Evolutionary conservation across 73 alveolate species (phyloP), one percentile per base, ranked within the genome.

Genomic region (Effrenium voratum): DNA sequence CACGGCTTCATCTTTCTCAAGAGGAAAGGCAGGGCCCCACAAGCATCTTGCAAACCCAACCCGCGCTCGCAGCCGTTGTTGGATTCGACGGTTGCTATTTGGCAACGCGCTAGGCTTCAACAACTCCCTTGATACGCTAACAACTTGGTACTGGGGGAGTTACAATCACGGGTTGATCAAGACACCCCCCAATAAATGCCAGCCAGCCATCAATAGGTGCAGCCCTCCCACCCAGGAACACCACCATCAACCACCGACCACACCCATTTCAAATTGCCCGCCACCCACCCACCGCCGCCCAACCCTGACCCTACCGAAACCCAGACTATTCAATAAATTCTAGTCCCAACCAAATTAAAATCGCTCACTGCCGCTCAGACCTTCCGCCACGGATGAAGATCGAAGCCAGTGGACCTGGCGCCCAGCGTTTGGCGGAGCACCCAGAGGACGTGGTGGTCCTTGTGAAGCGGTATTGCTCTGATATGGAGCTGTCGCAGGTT

Each of bases 401-500:
- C 52, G 81, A 59, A 5, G 24, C 46, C 45, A 55, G 41, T 8
- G 94, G 94, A 38, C 77, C 81, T 55, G 77, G 80, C n/a, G 80
- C 94, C 1, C 32, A 0, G 13, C 57, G 34, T 0, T 32, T 85
- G 43, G 45, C 63, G 24, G 1, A 43, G n/a, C 94, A 85, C 30
- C 81, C 52, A 16, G 94, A 55, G 49, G 94, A 85, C 30, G 81
- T 85, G 34, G 26, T 85, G 10, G 94, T 36, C 60, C 55, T 85
- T 52, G 5, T 70, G 81, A 85, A 85, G 38, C 32, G 94, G 38
- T 57, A 57, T 38, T 38, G 52, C 30, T 85, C 66, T 3, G 94
- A 85, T 40, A 26, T 13, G 44, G 94, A 52, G 38, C 40, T 66
- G 1, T 66, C 40, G 40, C 79, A 66, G 40, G 79, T 85, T 1